Base-by-base conservation (phyloP, 805 yeast species). In the Suhomyces sp. region DNA sequence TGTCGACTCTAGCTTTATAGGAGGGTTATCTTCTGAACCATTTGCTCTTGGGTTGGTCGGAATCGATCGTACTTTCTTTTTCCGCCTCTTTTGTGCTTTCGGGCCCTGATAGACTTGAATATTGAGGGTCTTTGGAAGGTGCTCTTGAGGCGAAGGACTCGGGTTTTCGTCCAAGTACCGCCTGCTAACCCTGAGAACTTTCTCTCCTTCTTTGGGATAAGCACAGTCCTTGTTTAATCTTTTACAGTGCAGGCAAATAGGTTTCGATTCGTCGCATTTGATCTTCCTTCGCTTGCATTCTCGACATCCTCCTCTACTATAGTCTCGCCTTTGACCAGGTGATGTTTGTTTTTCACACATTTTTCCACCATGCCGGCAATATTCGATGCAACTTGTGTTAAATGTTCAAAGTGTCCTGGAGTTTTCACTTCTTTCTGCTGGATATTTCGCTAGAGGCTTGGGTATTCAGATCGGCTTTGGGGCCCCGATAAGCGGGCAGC, bases 221-320 rank as follows among this genome's bases (percentile, higher is more conserved):
- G 61, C 62, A 51, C 78, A 74, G 5, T 47, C 57, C 50, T 72
- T 73, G 27, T 62, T 63, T 27, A 69, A 62, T 33, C 72, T 57
- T 8, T 66, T 57, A 54, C 76, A 71, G 36, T 67, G 72, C 59
- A 65, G 60, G 50, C 77, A 72, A 50, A 47, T 57, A 27, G 66
- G 72, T 52, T 61, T 69, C 36, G 47, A 60, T 57, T 72, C 77
- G 44, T 71, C 74, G 47, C 77, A 72, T 52, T 75, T 75, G 40
- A 75, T 74, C 56, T 75, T 76, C 51, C 77, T 65, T 17, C 77
- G 65, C 55, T 74, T 75, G 55, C 80, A 76, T 50, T 73, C 77
- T 12, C 67, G 57, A 55, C 80, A 76, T 4, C 80, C 80, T 15
- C 65, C 67, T 42, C 72, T 68, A 57, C 70, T 67, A 57, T 74